Conservation (phyloP, 1,284 basidiomycete genomes). For the Heliocybe sulcata region DNA sequence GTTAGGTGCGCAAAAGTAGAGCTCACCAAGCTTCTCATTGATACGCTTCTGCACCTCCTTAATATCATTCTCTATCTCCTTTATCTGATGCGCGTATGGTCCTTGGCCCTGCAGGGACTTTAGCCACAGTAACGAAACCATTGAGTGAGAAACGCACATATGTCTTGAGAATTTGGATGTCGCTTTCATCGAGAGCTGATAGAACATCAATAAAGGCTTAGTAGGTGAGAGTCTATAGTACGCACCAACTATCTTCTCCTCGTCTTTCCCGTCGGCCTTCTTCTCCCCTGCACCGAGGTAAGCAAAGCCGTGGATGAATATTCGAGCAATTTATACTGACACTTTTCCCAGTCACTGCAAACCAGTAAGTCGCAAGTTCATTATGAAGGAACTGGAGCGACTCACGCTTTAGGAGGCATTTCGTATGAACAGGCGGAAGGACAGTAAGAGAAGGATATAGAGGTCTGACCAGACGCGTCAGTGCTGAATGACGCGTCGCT, state of each 20-base stretch:
- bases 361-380: conserved; percentile 8
- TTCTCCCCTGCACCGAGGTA: conserved; percentile 56
- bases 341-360: conserved; percentile 93
- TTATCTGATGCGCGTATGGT: conserved; percentile 87
- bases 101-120: conserved; percentile 79
- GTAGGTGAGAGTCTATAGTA: conserved; percentile 9
- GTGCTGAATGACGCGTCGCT: conserved; percentile 21
- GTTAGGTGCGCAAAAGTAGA: background rate
- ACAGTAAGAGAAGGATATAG: background rate
- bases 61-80: conserved; percentile 89
- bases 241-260: conserved; percentile 89
- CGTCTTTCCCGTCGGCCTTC: conserved; percentile 74
- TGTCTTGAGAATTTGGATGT: conserved; percentile 99
- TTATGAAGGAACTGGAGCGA: conserved; percentile 9
- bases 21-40: conserved; percentile 88
- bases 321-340: conserved; percentile 37
- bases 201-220: conserved; percentile 10
- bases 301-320: conserved; percentile 1
- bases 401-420: conserved; percentile 84
- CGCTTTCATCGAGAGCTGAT: conserved; percentile 91
- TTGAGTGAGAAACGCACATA: conserved; percentile 52
- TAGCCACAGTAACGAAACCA: conserved; percentile 8
- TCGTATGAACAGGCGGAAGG: conserved; percentile 10
- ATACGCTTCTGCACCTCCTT: conserved; percentile 97
- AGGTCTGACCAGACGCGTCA: background rate